These are phyloP conservation scores for Nymphaea thermarum DNA, from an alignment of 164 flowering plant genomes.

Conservation along the genomic window DNA sequence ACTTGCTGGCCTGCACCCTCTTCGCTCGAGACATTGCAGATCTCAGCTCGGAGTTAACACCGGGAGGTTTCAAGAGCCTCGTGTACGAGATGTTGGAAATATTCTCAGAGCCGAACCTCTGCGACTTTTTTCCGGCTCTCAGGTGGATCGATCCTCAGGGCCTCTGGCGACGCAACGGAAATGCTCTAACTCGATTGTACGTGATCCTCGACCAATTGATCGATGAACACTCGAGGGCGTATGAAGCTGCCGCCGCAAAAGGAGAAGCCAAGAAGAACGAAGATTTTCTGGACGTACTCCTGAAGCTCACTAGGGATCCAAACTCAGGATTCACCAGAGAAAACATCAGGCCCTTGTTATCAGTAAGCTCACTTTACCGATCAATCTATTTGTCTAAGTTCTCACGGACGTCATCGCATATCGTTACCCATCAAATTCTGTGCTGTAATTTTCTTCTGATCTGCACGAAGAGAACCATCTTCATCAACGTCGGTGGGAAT, in stretches of 20 bases:
- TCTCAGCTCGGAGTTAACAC: neutral
- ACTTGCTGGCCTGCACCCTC: conserved; percentile 13
- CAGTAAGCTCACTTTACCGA: neutral
- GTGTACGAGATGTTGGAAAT: conserved; percentile 13
- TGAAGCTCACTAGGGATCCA: neutral
- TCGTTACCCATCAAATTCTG: too few species aligned
- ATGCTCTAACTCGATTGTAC: neutral
- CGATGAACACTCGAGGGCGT: conserved; percentile 1
- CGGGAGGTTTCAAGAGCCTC: conserved; percentile 11
- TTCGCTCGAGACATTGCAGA: conserved; percentile 15
- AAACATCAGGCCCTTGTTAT: neutral
- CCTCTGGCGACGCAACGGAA: conserved; percentile 3
- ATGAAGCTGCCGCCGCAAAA: neutral
- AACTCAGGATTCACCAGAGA: neutral
- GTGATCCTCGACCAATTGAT: conserved; percentile 5
- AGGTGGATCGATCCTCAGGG: conserved; percentile 10
- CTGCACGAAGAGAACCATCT: too few species aligned
- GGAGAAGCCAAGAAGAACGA: neutral
- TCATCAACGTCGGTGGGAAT: too few species aligned
- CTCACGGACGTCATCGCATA: too few species aligned
- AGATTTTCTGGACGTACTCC: conserved; percentile 11
- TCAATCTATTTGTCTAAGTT: neutral
- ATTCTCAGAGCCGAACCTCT: conserved; percentile 5
- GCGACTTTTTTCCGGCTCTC: conserved; percentile 10
- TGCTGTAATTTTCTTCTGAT: too few species aligned